Conservation (phyloP, 441 rosid genomes). For the Brassica hybrid region DNA sequence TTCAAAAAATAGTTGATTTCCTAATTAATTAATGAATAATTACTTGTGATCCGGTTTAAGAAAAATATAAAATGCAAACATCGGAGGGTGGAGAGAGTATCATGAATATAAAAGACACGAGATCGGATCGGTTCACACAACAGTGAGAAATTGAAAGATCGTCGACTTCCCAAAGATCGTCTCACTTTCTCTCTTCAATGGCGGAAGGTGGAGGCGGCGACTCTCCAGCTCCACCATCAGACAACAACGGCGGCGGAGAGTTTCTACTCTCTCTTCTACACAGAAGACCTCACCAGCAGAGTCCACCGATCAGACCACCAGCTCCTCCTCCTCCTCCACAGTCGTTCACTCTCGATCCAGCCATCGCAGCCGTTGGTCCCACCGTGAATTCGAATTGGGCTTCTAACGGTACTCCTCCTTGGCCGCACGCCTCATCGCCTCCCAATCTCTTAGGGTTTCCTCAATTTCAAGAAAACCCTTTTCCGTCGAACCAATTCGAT, state of each 20-base stretch:
- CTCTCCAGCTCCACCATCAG: constrained; percentile 53
- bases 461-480: constrained; percentile 43
- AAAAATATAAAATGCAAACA: not conserved
- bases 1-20: not conserved
- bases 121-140: not conserved
- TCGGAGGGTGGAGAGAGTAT: not conserved
- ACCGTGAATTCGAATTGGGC: constrained; percentile 48
- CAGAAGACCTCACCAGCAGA: constrained; percentile 45
- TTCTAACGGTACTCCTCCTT: constrained; percentile 51
- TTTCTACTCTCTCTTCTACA: constrained; percentile 74
- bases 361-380: constrained; percentile 85
- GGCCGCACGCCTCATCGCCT: constrained; percentile 64
- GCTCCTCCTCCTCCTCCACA: not conserved
- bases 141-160: constrained; percentile 25
- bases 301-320: constrained; percentile 19
- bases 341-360: constrained; percentile 64
- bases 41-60: no score
- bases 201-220: constrained; percentile 65
- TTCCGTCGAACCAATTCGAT: constrained; percentile 42
- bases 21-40: not conserved
- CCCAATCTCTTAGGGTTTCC: constrained; percentile 56
- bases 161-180: constrained; percentile 25
- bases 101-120: not conserved
- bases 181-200: constrained; percentile 44
- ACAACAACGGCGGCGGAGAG: constrained; percentile 73